Conservation (phyloP, 257 asterid species). For the Rhazya stricta region DNA sequence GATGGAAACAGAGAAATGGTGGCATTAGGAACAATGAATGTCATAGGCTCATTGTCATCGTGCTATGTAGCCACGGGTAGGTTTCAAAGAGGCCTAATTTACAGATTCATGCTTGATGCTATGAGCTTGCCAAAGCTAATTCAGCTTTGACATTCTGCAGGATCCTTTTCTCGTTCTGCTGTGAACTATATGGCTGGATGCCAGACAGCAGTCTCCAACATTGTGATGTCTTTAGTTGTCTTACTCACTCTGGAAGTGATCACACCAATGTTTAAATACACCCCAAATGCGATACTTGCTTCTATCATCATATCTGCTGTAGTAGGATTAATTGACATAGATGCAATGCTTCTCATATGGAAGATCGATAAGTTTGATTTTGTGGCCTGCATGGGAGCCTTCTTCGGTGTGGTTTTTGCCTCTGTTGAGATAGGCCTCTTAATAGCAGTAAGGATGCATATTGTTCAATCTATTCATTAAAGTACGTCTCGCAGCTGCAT, state of each 20-base stretch:
- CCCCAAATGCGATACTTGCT: conserved; percentile 67
- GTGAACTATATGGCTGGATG: conserved; percentile 68
- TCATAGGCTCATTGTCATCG: conserved; percentile 68
- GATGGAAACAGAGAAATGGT: conserved; percentile 84
- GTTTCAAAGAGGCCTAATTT: neutral
- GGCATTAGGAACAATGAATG: conserved; percentile 69
- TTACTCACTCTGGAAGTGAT: conserved; percentile 44
- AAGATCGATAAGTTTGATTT: conserved; percentile 75
- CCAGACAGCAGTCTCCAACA: conserved; percentile 61
- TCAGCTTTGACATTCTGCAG: conserved; percentile 16
- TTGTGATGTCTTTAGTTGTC: conserved; percentile 60
- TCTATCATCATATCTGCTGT: conserved; percentile 74
- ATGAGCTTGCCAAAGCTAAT: neutral
- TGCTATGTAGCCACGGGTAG: conserved; percentile 72
- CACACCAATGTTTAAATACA: conserved; percentile 71
- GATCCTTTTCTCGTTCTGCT: conserved; percentile 44
- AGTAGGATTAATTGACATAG: conserved; percentile 44
- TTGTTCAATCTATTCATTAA: neutral
- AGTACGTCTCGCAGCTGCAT: neutral
- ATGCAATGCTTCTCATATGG: conserved; percentile 54
- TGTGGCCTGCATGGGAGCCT: conserved; percentile 76
- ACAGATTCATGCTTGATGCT: neutral
- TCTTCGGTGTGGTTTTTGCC: conserved; percentile 62
- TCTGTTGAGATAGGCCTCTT: conserved; percentile 70
- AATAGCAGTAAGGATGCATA: conserved; percentile 46